A percentile compares a stretch with the other conserved stretches of the same genome.
Evolutionary conservation across 352 stramenopile genomes (phyloP).

Genomic region (Phytophthora brassicae): DNA sequence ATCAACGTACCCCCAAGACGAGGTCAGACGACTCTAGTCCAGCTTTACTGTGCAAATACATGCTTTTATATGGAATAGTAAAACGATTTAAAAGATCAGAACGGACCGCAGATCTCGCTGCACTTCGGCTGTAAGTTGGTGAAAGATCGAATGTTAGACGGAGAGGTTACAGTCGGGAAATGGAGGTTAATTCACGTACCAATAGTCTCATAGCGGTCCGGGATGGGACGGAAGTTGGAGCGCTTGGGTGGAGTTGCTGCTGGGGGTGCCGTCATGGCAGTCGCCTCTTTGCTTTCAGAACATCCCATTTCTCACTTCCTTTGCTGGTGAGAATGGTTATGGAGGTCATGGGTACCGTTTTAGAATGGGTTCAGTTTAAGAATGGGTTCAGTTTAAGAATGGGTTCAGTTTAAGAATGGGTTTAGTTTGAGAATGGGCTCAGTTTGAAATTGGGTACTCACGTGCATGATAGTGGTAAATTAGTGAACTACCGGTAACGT

Average conservation of each 20-base stretch:
- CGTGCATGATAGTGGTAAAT: too few species aligned
- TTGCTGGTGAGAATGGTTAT: too few species aligned
- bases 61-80: not conserved
- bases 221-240: constrained; percentile 43
- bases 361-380: not conserved
- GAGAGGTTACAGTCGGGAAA: not conserved
- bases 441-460: too few species aligned
- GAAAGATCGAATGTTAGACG: not conserved
- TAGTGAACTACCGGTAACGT: too few species aligned
- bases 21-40: constrained; percentile 66
- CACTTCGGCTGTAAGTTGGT: constrained; percentile 39
- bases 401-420: too few species aligned
- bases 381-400: not conserved
- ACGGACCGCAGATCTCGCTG: constrained; percentile 38
- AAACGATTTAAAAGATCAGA: not conserved
- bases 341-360: not conserved
- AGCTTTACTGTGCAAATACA: constrained; percentile 22
- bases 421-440: too few species aligned
- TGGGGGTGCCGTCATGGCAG: not conserved
- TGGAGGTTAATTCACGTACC: constrained; percentile 20
- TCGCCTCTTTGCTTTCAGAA: constrained; percentile 13
- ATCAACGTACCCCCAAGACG: constrained; percentile 38
- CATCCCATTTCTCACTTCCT: constrained; percentile 15
- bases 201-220: constrained; percentile 61
- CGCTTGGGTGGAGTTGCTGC: constrained; percentile 2